A percentile compares a stretch with the other conserved stretches of the same genome.
These are phyloP conservation scores for Cetraspora pellucida DNA, from an alignment of 192 early-diverging fungal genomes.

Conservation along the genomic window DNA sequence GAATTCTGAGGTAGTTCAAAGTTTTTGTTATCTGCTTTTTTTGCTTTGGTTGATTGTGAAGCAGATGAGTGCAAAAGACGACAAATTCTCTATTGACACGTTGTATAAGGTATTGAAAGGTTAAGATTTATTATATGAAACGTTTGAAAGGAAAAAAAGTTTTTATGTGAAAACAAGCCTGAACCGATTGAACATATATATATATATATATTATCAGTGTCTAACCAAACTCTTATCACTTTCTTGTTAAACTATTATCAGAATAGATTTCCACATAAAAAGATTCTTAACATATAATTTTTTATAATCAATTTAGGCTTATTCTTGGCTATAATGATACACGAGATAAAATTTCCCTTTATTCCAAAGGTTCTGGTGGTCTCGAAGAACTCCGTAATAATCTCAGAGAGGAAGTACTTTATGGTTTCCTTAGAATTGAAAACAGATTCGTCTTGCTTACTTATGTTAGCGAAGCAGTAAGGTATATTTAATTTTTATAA, in stretches of 20 bases:
- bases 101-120: too few species aligned
- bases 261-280: background rate
- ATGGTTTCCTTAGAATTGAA: conserved; percentile 62
- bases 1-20: background rate
- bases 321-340: conserved; percentile 67
- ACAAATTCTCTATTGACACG: too few species aligned
- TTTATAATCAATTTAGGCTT: conserved; percentile 46
- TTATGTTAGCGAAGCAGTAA: conserved; percentile 64
- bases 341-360: conserved; percentile 65
- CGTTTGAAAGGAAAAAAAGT: too few species aligned
- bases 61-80: too few species aligned
- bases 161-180: too few species aligned
- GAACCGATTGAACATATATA: too few species aligned
- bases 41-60: too few species aligned
- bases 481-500: conserved; percentile 39
- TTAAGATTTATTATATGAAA: too few species aligned
- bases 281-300: background rate
- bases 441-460: conserved; percentile 57
- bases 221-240: too few species aligned
- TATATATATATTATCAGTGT: too few species aligned
- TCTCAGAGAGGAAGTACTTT: conserved; percentile 60
- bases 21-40: too few species aligned
- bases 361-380: conserved; percentile 56
- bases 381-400: conserved; percentile 57
- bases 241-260: background rate